phyloP scores from a whole-genome alignment of 257 asterid genomes.

The Solanum piurae region DNA sequence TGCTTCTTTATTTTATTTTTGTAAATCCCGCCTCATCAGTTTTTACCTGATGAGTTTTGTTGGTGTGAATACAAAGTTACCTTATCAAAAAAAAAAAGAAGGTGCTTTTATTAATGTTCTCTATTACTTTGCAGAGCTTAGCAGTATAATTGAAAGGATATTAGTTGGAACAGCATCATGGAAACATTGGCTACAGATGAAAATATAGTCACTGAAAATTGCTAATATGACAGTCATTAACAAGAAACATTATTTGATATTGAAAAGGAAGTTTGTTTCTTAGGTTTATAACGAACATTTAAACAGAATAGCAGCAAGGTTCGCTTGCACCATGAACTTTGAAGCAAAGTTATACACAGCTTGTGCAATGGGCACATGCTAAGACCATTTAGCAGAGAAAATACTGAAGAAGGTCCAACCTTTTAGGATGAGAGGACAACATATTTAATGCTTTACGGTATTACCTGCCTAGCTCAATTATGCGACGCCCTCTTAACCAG shows the following conservation, averaged over 20 bases:
- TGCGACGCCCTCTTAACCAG: slow-evolving; percentile 53
- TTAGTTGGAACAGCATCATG: background rate
- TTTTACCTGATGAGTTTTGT: no score
- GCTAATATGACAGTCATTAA: background rate
- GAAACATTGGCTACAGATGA: background rate
- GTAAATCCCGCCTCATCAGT: no score
- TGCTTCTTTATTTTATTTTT: background rate
- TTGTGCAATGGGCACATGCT: background rate
- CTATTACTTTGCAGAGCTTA: background rate
- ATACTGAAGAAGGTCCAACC: background rate
- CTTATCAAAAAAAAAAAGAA: background rate
- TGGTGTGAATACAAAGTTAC: no score
- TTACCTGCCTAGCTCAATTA: slow-evolving; percentile 83
- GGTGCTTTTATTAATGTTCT: background rate
- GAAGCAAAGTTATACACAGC: background rate
- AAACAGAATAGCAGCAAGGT: background rate
- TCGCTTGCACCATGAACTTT: background rate
- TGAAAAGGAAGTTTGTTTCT: background rate
- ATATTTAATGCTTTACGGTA: background rate
- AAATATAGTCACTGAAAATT: background rate
- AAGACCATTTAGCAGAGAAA: background rate
- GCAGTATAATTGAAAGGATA: background rate
- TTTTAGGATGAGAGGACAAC: background rate
- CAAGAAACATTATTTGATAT: background rate
- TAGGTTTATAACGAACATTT: background rate